phyloP scores from a whole-genome alignment of 1,284 basidiomycete species.

The Inonotus obliquus region DNA sequence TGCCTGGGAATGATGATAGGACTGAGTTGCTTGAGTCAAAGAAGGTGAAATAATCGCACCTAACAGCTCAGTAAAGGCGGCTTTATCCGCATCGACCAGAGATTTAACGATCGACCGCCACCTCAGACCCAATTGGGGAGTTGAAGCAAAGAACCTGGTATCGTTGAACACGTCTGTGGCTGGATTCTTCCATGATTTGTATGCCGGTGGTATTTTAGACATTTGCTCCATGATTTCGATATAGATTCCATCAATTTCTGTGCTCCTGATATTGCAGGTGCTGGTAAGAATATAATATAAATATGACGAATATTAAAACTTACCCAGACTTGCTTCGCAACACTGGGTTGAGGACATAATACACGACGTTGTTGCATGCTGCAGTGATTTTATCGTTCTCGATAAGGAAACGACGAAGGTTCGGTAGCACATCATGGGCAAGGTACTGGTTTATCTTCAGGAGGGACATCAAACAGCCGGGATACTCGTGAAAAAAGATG shows the following conservation, averaged over 20 bases:
- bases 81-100: slow-evolving; percentile 84
- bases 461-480: slow-evolving; percentile 2
- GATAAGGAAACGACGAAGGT: slow-evolving; percentile 74
- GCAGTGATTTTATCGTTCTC: slow-evolving; percentile 82
- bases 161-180: slow-evolving; percentile 85
- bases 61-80: slow-evolving; percentile 80
- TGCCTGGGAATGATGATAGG: slow-evolving; percentile 42
- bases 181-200: slow-evolving; percentile 82
- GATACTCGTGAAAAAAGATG: background rate
- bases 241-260: slow-evolving; percentile 65
- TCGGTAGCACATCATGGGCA: slow-evolving; percentile 66
- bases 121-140: slow-evolving; percentile 45
- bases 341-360: slow-evolving; percentile 81
- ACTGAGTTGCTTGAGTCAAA: background rate
- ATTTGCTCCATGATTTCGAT: slow-evolving; percentile 75
- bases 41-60: slow-evolving; percentile 39
- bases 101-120: slow-evolving; percentile 83
- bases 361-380: slow-evolving; percentile 79
- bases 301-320: slow-evolving; percentile 14
- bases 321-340: slow-evolving; percentile 71
- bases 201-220: slow-evolving; percentile 69
- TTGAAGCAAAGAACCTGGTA: slow-evolving; percentile 80
- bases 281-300: background rate
- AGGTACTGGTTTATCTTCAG: slow-evolving; percentile 72
- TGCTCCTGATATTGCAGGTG: slow-evolving; percentile 39